These are phyloP conservation scores for Paraphaeosphaeria sporulosa DNA, from an alignment of 2,329 filamentous ascomycete genomes.

Conservation along the genomic window DNA sequence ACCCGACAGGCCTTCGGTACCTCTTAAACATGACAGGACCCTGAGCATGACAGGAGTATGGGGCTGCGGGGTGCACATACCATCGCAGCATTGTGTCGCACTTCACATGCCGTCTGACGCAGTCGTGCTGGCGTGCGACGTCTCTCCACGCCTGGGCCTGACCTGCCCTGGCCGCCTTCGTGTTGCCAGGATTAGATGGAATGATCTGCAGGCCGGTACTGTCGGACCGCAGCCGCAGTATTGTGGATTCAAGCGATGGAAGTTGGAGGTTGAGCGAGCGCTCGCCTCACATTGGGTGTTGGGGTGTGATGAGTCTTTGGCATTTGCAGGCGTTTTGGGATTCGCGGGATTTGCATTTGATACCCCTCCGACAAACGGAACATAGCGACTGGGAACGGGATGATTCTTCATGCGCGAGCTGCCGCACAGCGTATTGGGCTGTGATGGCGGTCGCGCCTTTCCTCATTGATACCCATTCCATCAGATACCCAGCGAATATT, in stretches of 20 bases:
- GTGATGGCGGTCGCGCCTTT: conserved; percentile 39
- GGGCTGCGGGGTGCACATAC: not conserved
- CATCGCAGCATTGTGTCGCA: not conserved
- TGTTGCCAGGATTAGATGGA: conserved; percentile 7
- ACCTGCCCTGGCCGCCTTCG: not conserved
- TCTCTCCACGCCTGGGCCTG: conserved; percentile 2
- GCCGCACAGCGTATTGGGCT: conserved; percentile 31
- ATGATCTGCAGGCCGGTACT: conserved; percentile 10
- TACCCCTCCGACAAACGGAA: conserved; percentile 27
- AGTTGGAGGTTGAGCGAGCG: conserved; percentile 5
- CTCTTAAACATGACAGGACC: not conserved
- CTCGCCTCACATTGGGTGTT: conserved; percentile 12
- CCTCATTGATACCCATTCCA: conserved; percentile 41
- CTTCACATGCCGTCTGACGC: not conserved
- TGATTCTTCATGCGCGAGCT: conserved; percentile 31
- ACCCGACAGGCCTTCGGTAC: conserved; percentile 1
- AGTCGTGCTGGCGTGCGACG: conserved; percentile 11
- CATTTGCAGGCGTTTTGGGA: conserved; percentile 20
- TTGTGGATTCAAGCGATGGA: not conserved
- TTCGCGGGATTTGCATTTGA: conserved; percentile 21
- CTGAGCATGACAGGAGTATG: not conserved
- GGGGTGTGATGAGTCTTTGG: conserved; percentile 15
- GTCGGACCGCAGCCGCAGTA: conserved; percentile 4
- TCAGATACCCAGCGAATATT: conserved; percentile 32
- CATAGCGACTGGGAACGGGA: conserved; percentile 22